Conservation (phyloP, 2,329 filamentous ascomycete genomes). For the Thielaviopsis musarum region DNA sequence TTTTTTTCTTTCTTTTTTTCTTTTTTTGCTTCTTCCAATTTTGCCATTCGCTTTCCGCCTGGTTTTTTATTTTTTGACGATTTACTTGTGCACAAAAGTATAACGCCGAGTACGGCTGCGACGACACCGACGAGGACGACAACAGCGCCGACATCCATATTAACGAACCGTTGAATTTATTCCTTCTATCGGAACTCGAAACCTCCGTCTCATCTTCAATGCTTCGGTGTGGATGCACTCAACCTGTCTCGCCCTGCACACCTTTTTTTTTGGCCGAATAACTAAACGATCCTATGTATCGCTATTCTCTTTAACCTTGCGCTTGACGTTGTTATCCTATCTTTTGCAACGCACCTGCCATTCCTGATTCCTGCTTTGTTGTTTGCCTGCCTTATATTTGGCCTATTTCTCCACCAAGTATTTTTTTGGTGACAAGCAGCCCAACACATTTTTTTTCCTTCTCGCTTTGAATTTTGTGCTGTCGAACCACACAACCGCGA, state of each 20-base stretch:
- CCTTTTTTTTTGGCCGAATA: background rate
- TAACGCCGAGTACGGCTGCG: background rate
- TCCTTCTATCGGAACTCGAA: background rate
- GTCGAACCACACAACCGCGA: background rate
- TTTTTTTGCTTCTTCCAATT: background rate
- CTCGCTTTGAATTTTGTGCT: background rate
- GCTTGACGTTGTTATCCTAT: background rate
- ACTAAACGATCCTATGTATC: background rate
- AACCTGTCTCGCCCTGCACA: background rate
- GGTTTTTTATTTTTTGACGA: background rate
- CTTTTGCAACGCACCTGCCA: background rate
- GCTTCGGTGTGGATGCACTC: background rate
- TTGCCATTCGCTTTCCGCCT: background rate
- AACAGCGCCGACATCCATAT: background rate
- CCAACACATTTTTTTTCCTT: background rate
- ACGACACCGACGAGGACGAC: background rate
- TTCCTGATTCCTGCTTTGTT: background rate
- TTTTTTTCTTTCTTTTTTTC: background rate
- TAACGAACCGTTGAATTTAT: background rate
- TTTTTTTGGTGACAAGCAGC: background rate
- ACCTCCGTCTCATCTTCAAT: background rate
- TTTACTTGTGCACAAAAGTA: background rate
- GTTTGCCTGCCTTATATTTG: background rate
- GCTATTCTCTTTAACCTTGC: background rate
- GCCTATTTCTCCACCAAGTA: background rate